Conservation (phyloP, 805 yeast species). For the Starmerella scarabaei region DNA sequence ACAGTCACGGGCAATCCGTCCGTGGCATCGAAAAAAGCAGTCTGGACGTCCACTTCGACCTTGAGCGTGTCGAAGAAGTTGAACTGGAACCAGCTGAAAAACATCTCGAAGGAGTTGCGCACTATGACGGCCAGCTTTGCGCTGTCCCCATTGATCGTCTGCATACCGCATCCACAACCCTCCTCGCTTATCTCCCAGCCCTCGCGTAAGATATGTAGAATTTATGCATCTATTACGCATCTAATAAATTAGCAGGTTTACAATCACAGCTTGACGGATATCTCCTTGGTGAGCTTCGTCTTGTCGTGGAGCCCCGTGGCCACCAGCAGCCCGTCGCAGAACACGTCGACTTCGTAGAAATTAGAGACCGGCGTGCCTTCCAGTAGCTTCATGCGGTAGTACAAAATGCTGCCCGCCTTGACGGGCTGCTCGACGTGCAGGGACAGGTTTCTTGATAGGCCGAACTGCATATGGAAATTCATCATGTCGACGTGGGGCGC, state of each 20-base stretch:
- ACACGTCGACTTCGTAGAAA: slow-evolving; percentile 5
- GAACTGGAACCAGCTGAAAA: no score
- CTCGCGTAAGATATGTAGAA: no score
- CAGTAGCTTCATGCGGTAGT: slow-evolving; percentile 10
- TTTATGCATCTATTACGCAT: no score
- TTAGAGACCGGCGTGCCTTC: slow-evolving; percentile 10
- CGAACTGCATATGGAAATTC: slow-evolving; percentile 7
- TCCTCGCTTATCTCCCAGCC: no score
- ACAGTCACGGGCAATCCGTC: slow-evolving; percentile 15
- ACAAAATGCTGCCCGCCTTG: slow-evolving; percentile 7
- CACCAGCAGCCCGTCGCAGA: slow-evolving; percentile 9
- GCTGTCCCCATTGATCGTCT: no score
- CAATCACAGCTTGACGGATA: no score
- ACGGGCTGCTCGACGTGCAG: slow-evolving; percentile 12
- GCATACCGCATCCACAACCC: no score
- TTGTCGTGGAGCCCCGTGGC: slow-evolving; percentile 17
- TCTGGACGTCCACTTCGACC: slow-evolving; percentile 1
- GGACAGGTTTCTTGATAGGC: slow-evolving; percentile 16
- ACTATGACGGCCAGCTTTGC: no score
- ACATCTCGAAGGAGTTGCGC: no score
- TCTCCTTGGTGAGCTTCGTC: slow-evolving; percentile 14
- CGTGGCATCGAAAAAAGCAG: slow-evolving; percentile 10
- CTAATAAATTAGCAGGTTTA: no score
- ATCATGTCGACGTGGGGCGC: background rate
- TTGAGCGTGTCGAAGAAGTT: slow-evolving; percentile 9